Evolutionary conservation across 2,329 filamentous ascomycete genomes (phyloP).

Genomic region (Fusarium liriodendri): DNA sequence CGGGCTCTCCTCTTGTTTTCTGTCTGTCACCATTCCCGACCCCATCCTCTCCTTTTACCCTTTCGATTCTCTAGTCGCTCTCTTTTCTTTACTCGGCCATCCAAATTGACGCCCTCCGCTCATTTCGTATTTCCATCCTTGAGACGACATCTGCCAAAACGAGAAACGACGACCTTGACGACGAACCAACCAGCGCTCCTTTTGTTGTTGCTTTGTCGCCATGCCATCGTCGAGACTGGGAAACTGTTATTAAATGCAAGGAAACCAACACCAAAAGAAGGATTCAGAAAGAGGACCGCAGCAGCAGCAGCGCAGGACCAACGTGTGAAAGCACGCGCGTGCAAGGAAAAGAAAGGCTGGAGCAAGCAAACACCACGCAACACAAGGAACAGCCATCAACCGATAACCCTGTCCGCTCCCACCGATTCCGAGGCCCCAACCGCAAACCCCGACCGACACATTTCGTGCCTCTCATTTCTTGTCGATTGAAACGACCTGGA

Average conservation of each 20-base stretch:
- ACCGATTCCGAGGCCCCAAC: constrained; percentile 20
- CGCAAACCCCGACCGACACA: constrained; percentile 9
- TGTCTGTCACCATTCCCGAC: constrained; percentile 15
- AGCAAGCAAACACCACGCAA: constrained; percentile 25
- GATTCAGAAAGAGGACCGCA: constrained; percentile 1
- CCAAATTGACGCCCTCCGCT: constrained; percentile 16
- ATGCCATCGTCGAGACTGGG: constrained; percentile 44
- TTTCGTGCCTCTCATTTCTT: constrained; percentile 18
- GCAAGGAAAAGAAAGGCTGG: background rate
- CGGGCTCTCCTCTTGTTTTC: constrained; percentile 12
- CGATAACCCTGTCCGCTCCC: constrained; percentile 29
- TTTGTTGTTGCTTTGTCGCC: constrained; percentile 36
- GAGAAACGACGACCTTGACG: constrained; percentile 35
- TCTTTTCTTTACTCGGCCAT: constrained; percentile 5
- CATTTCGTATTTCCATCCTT: constrained; percentile 13
- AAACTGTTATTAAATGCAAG: constrained; percentile 28
- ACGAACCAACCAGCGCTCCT: constrained; percentile 35
- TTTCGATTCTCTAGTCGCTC: constrained; percentile 21
- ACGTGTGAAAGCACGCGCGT: background rate
- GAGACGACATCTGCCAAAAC: constrained; percentile 29
- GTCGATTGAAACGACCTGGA: background rate
- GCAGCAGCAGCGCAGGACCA: constrained; percentile 6
- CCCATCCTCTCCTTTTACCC: constrained; percentile 32
- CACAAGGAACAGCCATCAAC: constrained; percentile 23
- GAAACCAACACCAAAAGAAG: constrained; percentile 8